These are phyloP conservation scores for Fusarium tupiense DNA, from an alignment of 2,329 filamentous ascomycete species.

Conservation along the genomic window DNA sequence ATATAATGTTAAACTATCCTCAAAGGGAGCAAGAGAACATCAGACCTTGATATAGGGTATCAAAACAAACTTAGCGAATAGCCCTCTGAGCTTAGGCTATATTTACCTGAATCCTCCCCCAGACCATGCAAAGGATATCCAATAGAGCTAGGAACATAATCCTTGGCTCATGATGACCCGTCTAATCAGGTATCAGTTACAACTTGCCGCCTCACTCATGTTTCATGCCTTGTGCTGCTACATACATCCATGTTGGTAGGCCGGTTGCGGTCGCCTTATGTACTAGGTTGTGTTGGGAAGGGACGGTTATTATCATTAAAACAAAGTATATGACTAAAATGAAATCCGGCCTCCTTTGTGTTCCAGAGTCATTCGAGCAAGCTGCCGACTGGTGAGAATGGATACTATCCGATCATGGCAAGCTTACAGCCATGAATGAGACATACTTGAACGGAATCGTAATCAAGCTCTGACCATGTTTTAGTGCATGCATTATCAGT, in stretches of 20 bases:
- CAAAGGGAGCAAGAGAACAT: too few relatives aligned
- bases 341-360: not conserved
- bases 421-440: not conserved
- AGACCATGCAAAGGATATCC: not conserved
- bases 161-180: not conserved
- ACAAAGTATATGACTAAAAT: not conserved
- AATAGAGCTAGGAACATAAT: not conserved
- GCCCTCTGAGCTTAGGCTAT: too few relatives aligned
- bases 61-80: too few relatives aligned
- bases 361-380: not conserved
- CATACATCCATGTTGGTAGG: not conserved
- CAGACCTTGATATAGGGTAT: too few relatives aligned
- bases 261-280: not conserved
- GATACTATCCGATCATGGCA: not conserved
- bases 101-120: not conserved
- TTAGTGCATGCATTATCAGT: conserved; percentile 32
- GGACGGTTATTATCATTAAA: not conserved
- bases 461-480: conserved; percentile 25
- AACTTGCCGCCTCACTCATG: conserved; percentile 12
- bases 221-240: conserved; percentile 10
- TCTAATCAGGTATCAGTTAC: not conserved
- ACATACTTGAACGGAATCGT: not conserved
- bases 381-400: not conserved
- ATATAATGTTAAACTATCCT: not conserved
- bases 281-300: not conserved